phyloP scores from a whole-genome alignment of 192 early-diverging fungal genomes.

The Diversispora epigaea region DNA sequence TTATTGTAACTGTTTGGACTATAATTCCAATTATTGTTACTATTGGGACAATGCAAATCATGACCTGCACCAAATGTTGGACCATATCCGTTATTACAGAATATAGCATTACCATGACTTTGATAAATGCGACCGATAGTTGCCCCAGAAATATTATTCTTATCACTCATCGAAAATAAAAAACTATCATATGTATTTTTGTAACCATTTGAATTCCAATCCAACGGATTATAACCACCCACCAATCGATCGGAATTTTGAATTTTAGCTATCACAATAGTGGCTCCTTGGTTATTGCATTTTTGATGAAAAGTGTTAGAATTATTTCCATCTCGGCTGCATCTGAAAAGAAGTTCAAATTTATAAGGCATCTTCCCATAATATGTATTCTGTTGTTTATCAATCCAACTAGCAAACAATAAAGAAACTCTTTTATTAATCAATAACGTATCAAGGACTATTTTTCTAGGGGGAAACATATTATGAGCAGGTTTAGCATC shows the following conservation, averaged over 20 bases:
- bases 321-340: background rate
- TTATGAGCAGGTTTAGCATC: background rate
- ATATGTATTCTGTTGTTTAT: background rate
- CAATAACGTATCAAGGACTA: background rate
- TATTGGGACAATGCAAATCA: background rate
- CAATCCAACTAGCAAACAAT: background rate
- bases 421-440: background rate
- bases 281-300: background rate
- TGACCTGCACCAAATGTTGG: background rate
- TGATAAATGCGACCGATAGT: background rate
- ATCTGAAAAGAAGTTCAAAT: background rate
- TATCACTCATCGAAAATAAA: background rate
- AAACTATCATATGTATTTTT: background rate
- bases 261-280: constrained; percentile 6
- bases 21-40: background rate
- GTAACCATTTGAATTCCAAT: background rate
- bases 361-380: background rate
- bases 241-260: background rate
- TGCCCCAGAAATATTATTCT: background rate
- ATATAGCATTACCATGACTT: background rate
- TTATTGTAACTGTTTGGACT: background rate
- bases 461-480: background rate
- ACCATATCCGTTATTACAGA: background rate
- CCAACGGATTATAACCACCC: constrained; percentile 3
- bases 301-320: background rate